phyloP scores from a whole-genome alignment of 345 rosid species.

The Citrus reticulata region DNA sequence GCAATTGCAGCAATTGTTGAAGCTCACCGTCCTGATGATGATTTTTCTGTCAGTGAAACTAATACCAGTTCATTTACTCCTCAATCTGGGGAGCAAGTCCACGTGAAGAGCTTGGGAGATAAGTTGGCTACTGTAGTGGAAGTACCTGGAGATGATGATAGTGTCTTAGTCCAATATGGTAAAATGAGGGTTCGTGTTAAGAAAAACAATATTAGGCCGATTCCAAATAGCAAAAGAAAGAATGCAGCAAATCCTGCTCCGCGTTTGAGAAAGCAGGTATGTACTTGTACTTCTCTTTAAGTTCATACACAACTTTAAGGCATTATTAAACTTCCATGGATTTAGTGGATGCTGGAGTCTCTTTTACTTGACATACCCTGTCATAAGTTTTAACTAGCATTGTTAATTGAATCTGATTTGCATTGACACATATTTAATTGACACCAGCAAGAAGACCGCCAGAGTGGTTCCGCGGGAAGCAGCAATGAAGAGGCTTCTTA shows the following conservation, averaged over 20 bases:
- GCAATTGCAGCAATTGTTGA: conserved; percentile 60
- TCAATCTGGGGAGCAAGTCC: conserved; percentile 67
- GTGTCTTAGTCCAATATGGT: conserved; percentile 73
- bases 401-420: background rate
- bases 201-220: conserved; percentile 50
- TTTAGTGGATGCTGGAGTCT: background rate
- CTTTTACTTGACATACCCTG: background rate
- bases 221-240: conserved; percentile 26
- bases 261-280: conserved; percentile 51
- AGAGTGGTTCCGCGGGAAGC: conserved; percentile 14
- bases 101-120: conserved; percentile 62
- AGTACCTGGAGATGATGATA: conserved; percentile 59
- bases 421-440: conserved; percentile 20
- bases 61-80: conserved; percentile 43
- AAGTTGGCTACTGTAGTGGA: conserved; percentile 77
- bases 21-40: conserved; percentile 40
- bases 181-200: conserved; percentile 72
- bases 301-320: background rate
- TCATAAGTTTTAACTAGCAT: background rate
- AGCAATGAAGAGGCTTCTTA: conserved; percentile 30
- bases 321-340: background rate
- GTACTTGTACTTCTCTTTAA: background rate
- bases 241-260: conserved; percentile 23
- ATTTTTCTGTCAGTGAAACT: conserved; percentile 27
- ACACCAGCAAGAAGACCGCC: conserved; percentile 31